phyloP scores from a whole-genome alignment of 2,329 filamentous ascomycete species.

The Aspergillus sp. region DNA sequence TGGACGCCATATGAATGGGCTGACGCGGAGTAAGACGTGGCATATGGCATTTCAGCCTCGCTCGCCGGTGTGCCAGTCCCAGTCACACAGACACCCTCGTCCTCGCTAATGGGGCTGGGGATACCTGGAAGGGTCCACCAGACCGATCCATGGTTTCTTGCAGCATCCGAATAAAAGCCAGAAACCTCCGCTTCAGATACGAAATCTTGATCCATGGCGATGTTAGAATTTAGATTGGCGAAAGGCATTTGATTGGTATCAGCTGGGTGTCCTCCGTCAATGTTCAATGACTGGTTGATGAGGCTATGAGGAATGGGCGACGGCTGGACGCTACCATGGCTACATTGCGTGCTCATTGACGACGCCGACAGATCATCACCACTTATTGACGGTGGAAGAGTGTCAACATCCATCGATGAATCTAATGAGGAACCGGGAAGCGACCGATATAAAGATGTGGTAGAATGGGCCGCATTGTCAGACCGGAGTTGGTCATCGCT shows the following conservation, averaged over 20 bases:
- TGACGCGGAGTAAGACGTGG: slow-evolving; percentile 5
- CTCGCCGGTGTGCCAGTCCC: slow-evolving; percentile 5
- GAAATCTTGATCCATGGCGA: neutral
- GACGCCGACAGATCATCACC: slow-evolving; percentile 16
- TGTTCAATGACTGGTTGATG: slow-evolving; percentile 24
- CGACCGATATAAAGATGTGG: slow-evolving; percentile 1
- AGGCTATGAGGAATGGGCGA: slow-evolving; percentile 25
- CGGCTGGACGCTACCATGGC: slow-evolving; percentile 14
- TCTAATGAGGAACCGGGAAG: slow-evolving; percentile 4
- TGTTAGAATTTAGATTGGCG: neutral
- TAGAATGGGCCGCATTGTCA: slow-evolving; percentile 3
- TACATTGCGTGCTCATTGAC: slow-evolving; percentile 11
- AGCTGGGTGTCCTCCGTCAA: slow-evolving; percentile 19
- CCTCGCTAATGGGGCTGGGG: slow-evolving; percentile 37
- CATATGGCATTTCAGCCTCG: slow-evolving; percentile 15
- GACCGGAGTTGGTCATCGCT: slow-evolving; percentile 9
- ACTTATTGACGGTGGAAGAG: slow-evolving; percentile 10
- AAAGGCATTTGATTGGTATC: neutral
- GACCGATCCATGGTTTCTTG: slow-evolving; percentile 9
- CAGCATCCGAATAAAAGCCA: neutral
- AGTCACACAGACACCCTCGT: slow-evolving; percentile 15
- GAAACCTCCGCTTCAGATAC: neutral
- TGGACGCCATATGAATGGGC: neutral
- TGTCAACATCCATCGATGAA: slow-evolving; percentile 26
- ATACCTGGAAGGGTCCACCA: slow-evolving; percentile 23